phyloP scores from a whole-genome alignment of 108 stramenopile genomes.

The Cylindrotheca fusiformis region DNA sequence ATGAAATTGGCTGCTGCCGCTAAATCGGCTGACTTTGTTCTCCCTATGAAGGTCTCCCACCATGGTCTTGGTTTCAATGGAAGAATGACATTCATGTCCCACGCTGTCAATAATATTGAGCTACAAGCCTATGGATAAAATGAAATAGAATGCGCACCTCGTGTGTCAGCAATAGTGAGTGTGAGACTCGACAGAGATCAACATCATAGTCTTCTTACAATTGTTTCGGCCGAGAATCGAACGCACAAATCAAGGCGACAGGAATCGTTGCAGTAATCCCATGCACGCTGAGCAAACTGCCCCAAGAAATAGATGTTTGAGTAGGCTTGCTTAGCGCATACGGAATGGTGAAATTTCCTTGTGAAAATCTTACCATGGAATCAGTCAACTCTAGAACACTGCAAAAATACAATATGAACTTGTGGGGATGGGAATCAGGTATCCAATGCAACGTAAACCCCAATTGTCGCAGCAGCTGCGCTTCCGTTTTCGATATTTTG shows the following conservation, averaged over 20 bases:
- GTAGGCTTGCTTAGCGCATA: background rate
- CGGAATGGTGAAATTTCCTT: background rate
- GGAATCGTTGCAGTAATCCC: conserved; percentile 89
- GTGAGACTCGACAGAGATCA: background rate
- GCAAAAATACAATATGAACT: conserved; percentile 67
- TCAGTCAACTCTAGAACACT: conserved; percentile 18
- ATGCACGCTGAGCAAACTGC: conserved; percentile 63
- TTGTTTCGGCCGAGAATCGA: conserved; percentile 63
- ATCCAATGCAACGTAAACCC: conserved; percentile 88
- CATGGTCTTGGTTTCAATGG: conserved; percentile 54
- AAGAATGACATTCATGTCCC: conserved; percentile 32
- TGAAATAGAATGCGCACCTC: background rate
- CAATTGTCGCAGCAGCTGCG: conserved; percentile 52
- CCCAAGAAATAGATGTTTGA: background rate
- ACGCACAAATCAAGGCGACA: conserved; percentile 78
- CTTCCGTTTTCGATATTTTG: conserved; percentile 45
- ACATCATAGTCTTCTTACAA: conserved; percentile 34
- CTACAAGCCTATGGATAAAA: conserved; percentile 40
- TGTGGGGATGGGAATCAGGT: conserved; percentile 76
- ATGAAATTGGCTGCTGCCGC: conserved; percentile 55
- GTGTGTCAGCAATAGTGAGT: background rate
- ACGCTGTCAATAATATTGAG: conserved; percentile 54
- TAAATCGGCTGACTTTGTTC: conserved; percentile 30
- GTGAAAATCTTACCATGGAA: conserved; percentile 5
- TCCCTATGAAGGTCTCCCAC: conserved; percentile 68